phyloP scores from a whole-genome alignment of 2,329 filamentous ascomycete species.

The Aspergillus costaricaensis region DNA sequence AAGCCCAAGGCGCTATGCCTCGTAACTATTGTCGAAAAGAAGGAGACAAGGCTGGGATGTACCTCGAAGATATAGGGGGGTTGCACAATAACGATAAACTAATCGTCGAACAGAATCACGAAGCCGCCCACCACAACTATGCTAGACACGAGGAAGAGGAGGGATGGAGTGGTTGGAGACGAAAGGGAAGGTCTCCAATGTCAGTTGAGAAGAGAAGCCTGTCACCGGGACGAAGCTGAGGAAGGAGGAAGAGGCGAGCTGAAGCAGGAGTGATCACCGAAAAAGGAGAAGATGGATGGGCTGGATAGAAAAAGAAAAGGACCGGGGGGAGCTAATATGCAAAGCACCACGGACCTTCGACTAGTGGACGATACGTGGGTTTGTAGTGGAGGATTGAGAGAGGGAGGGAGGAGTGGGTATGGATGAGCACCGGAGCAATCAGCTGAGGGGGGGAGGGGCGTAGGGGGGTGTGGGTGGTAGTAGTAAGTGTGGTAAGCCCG shows the following conservation, averaged over 20 bases:
- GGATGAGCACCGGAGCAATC: conserved; percentile 29
- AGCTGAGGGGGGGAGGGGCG: conserved; percentile 26
- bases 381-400: neutral
- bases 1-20: neutral
- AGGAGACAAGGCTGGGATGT: conserved; percentile 1
- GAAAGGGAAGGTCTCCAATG: conserved; percentile 11
- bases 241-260: conserved; percentile 17
- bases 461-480: conserved; percentile 14
- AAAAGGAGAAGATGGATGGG: conserved; percentile 18
- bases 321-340: conserved; percentile 25
- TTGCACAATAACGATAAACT: conserved; percentile 12
- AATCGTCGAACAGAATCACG: conserved; percentile 15
- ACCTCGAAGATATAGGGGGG: conserved; percentile 9
- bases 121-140: conserved; percentile 17
- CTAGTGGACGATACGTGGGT: conserved; percentile 18
- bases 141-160: conserved; percentile 11
- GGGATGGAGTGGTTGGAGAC: conserved; percentile 8
- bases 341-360: conserved; percentile 23
- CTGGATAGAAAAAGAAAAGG: conserved; percentile 20
- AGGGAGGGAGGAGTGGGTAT: conserved; percentile 19
- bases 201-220: conserved; percentile 15
- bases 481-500: conserved; percentile 17
- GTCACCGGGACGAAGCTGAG: conserved; percentile 28
- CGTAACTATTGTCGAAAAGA: neutral
- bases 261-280: conserved; percentile 17